Conservation (phyloP, 495 filamentous ascomycete species). For the Glarea lozoyensis region DNA sequence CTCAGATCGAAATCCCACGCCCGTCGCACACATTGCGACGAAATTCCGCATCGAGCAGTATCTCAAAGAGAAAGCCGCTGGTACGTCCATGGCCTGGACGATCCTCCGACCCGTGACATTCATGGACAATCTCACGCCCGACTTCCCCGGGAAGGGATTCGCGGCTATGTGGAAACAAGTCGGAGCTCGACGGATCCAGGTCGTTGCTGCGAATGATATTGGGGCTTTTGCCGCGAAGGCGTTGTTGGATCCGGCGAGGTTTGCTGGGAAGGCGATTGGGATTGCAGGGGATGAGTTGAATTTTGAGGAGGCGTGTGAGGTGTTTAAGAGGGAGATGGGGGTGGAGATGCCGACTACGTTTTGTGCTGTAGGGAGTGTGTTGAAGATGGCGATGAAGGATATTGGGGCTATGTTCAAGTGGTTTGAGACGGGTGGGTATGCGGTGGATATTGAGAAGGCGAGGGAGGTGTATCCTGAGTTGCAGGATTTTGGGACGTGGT, state of each 20-base stretch:
- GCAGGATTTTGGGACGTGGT: slow-evolving; percentile 33
- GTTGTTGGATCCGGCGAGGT: slow-evolving; percentile 33
- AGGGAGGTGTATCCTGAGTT: slow-evolving; percentile 28
- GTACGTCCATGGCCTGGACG: slow-evolving; percentile 44
- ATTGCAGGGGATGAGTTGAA: slow-evolving; percentile 38
- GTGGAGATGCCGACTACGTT: slow-evolving; percentile 28
- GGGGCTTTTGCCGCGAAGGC: slow-evolving; percentile 54
- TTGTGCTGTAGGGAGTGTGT: slow-evolving; percentile 27
- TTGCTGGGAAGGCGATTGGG: slow-evolving; percentile 29
- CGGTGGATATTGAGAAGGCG: slow-evolving; percentile 29
- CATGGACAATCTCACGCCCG: slow-evolving; percentile 54
- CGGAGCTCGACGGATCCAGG: slow-evolving; percentile 40
- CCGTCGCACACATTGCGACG: slow-evolving; percentile 56
- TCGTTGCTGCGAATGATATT: slow-evolving; percentile 51
- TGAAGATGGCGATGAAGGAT: slow-evolving; percentile 28
- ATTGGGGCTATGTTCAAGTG: slow-evolving; percentile 35
- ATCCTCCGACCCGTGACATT: slow-evolving; percentile 59
- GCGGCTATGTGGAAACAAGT: slow-evolving; percentile 40
- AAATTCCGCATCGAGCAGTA: slow-evolving; percentile 61
- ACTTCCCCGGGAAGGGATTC: slow-evolving; percentile 53
- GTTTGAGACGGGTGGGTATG: slow-evolving; percentile 36
- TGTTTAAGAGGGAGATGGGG: slow-evolving; percentile 31
- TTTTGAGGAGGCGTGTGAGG: slow-evolving; percentile 27
- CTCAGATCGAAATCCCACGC: slow-evolving; percentile 47
- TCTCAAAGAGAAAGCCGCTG: slow-evolving; percentile 29